These are phyloP conservation scores for Leccinum boreale DNA, from an alignment of 768 basidiomycete species.

Conservation along the genomic window DNA sequence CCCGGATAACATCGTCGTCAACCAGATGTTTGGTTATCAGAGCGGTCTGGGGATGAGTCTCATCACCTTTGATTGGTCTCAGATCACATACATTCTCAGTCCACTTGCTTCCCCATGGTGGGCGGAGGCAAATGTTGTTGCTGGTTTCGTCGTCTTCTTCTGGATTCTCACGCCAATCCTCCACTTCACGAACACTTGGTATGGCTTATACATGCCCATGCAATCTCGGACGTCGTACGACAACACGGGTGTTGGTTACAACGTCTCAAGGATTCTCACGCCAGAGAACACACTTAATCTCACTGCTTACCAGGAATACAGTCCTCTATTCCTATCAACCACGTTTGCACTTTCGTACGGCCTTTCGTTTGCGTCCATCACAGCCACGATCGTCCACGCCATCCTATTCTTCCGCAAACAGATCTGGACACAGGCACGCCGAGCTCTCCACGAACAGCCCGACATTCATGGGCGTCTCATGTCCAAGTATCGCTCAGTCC, in stretches of 20 bases:
- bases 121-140: constrained; percentile 38
- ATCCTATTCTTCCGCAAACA: constrained; percentile 58
- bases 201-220: constrained; percentile 38
- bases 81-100: constrained; percentile 60
- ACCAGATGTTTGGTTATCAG: constrained; percentile 70
- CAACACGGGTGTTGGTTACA: constrained; percentile 39
- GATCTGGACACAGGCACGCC: constrained; percentile 48
- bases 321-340: constrained; percentile 43
- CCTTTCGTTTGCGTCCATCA: constrained; percentile 43
- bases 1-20: constrained; percentile 65
- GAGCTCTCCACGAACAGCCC: constrained; percentile 50
- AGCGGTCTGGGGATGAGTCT: constrained; percentile 64
- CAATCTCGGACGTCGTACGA: constrained; percentile 41
- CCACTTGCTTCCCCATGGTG: constrained; percentile 34
- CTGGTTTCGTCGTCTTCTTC: constrained; percentile 36
- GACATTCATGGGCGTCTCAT: constrained; percentile 64
- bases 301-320: constrained; percentile 35
- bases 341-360: constrained; percentile 55
- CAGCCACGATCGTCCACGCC: constrained; percentile 38
- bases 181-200: constrained; percentile 37
- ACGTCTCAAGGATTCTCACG: constrained; percentile 39
- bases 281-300: constrained; percentile 30
- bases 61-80: constrained; percentile 79
- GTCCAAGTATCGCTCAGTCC: constrained; percentile 54
- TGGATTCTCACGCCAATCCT: constrained; percentile 30